Evolutionary conservation across 2,329 filamentous ascomycete genomes (phyloP), one percentile per base, ranked within the genome.

Genomic region (Penicillium corylophilum): DNA sequence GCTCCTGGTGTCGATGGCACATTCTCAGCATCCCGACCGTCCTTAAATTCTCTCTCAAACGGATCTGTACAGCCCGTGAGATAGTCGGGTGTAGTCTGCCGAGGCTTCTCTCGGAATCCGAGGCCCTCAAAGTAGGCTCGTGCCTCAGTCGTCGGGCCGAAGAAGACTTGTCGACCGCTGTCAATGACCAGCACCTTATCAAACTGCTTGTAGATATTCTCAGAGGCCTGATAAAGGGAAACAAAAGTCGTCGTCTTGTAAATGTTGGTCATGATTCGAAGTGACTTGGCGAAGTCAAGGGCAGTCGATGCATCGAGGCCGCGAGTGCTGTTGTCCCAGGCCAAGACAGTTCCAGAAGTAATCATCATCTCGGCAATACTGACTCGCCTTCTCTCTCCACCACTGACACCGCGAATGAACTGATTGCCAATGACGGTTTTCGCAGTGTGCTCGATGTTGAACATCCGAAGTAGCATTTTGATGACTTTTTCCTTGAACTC

Each of bases 361-460:
- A 89, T 79, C 82, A 92, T 88, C 76, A 89, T 89, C 69, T 94
- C 90, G 1, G 88, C 88, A 54, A 95, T 93, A 20, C 85, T 88
- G 6, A 92, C 89, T 56, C 88, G 85, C 74, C 90, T 90, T 49
- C 87, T 79, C 72, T 93, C 89, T 50, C 60, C 60, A 45, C 88
- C 90, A 41, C 85, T 90, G 0, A 95, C 80, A 68, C 90, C 91
- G 45, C 89, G 85, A 18, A 94, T 81, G 56, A 93, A 90, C 1
- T 84, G 82, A 56, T 94, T 88, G 7, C 92, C 92, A 23, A 96
- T 90, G 26, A 93, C 84, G 0, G 92, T 96, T 67, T 91, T 82
- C 46, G 84, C 82, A 0, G 90, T 95, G 70, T 96, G 90, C 69
- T 92, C 88, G 48, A 96, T 95, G 67, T 93, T 94, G 78, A 96